These are phyloP conservation scores for Fragaria ananassa DNA, from an alignment of 306 rosid species.

Conservation along the genomic window DNA sequence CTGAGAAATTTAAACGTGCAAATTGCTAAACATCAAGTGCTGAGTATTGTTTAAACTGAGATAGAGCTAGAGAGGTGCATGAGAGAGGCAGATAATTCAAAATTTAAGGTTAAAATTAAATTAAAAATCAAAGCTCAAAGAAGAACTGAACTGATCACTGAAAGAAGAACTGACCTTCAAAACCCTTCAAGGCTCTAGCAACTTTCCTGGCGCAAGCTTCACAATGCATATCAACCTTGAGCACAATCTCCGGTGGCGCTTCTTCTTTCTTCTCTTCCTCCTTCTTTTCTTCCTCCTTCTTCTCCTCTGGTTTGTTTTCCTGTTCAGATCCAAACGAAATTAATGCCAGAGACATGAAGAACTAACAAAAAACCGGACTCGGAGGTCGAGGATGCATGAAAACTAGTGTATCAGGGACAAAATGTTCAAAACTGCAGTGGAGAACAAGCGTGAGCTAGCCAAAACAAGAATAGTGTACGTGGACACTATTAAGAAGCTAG, in stretches of 20 bases:
- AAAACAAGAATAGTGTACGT: neutral
- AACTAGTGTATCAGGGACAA: neutral
- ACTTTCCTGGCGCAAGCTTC: conserved; percentile 93
- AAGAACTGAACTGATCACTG: neutral
- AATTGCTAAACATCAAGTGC: neutral
- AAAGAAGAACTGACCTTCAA: conserved; percentile 53
- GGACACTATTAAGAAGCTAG: neutral
- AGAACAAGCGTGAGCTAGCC: neutral
- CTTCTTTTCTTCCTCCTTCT: conserved; percentile 29
- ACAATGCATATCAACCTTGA: conserved; percentile 97
- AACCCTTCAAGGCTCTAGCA: conserved; percentile 82
- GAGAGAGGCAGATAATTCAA: neutral
- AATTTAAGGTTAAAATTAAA: neutral
- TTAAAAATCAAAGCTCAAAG: neutral
- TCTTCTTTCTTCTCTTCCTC: conserved; percentile 46
- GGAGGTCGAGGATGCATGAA: neutral
- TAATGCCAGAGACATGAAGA: neutral
- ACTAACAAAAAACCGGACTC: neutral
- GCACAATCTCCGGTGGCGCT: conserved; percentile 58
- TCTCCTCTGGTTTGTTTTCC: conserved; percentile 38
- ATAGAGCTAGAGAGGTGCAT: neutral
- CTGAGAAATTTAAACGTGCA: conserved; percentile 13
- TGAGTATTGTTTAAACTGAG: neutral
- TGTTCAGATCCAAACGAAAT: conserved; percentile 3
- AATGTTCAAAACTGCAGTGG: neutral